Evolutionary conservation across 2,329 filamentous ascomycete species (phyloP).

Genomic region (Penicillium sp.): DNA sequence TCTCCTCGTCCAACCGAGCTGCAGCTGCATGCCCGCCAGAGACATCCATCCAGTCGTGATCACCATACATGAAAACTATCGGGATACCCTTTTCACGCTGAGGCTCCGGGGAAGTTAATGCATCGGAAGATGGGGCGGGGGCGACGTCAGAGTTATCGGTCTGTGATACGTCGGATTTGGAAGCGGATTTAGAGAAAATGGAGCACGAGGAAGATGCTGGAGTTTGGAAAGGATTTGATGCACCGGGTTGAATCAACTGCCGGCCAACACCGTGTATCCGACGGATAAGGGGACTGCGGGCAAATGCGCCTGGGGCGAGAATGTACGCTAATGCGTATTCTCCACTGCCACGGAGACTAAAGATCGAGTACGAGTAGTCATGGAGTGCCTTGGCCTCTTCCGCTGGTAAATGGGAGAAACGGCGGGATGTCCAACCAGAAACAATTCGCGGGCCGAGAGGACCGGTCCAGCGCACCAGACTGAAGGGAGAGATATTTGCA

Average conservation of each 20-base stretch:
- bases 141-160: constrained; percentile 40
- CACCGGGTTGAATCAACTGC: constrained; percentile 55
- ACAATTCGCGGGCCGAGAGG: constrained; percentile 90
- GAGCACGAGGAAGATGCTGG: constrained; percentile 20
- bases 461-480: constrained; percentile 82
- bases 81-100: constrained; percentile 71
- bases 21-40: constrained; percentile 79
- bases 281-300: constrained; percentile 82
- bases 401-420: constrained; percentile 84
- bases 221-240: constrained; percentile 16
- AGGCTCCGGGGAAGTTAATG: constrained; percentile 20
- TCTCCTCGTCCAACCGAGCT: constrained; percentile 75
- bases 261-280: constrained; percentile 85
- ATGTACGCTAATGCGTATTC: constrained; percentile 94
- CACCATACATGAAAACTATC: constrained; percentile 92
- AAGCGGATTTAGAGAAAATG: constrained; percentile 13
- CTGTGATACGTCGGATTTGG: not conserved
- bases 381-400: constrained; percentile 84
- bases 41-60: constrained; percentile 99
- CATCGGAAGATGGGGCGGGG: constrained; percentile 14
- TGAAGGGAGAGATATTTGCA: constrained; percentile 94
- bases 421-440: constrained; percentile 90
- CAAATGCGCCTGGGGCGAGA: constrained; percentile 90
- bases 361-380: constrained; percentile 92
- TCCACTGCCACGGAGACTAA: constrained; percentile 87